Conservation (phyloP, 1,139 yeast genomes). For the Hemisphaericaspora lyxosophila region DNA sequence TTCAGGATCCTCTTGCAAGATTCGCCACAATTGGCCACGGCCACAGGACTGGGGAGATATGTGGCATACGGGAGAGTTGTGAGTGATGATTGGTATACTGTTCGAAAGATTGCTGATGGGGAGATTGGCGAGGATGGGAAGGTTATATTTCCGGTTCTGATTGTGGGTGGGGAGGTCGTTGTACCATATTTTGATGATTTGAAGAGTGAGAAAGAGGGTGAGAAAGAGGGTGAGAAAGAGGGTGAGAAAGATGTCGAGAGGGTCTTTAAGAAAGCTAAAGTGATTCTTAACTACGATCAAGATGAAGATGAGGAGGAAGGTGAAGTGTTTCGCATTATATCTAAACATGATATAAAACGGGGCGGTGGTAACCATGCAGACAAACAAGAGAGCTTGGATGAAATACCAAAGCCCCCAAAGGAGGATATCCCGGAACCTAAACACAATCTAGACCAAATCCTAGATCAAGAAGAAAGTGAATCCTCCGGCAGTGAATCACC, state of each 20-base stretch:
- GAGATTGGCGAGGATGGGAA: constrained; percentile 43
- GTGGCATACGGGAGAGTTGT: constrained; percentile 64
- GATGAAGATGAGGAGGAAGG: constrained; percentile 33
- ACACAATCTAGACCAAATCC: constrained; percentile 8
- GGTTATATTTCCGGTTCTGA: constrained; percentile 54
- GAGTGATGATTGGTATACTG: constrained; percentile 59
- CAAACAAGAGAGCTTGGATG: constrained; percentile 1
- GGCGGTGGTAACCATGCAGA: neutral
- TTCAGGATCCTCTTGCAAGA: constrained; percentile 56
- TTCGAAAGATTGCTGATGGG: constrained; percentile 51
- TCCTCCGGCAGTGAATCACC: constrained; percentile 7
- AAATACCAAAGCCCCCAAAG: constrained; percentile 4
- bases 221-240: constrained; percentile 11
- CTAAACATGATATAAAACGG: constrained; percentile 48
- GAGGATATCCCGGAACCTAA: constrained; percentile 4
- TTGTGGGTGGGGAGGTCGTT: constrained; percentile 41
- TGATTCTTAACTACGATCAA: constrained; percentile 23
- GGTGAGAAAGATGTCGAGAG: constrained; percentile 17
- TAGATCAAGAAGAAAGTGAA: constrained; percentile 10
- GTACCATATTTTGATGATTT: constrained; percentile 54
- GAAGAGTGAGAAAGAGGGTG: constrained; percentile 9
- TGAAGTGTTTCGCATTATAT: constrained; percentile 40
- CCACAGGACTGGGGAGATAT: too few species aligned
- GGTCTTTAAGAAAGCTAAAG: constrained; percentile 23
- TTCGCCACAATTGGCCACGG: constrained; percentile 44